phyloP scores from a whole-genome alignment of 345 rosid species.

The Euphorbia peplus region DNA sequence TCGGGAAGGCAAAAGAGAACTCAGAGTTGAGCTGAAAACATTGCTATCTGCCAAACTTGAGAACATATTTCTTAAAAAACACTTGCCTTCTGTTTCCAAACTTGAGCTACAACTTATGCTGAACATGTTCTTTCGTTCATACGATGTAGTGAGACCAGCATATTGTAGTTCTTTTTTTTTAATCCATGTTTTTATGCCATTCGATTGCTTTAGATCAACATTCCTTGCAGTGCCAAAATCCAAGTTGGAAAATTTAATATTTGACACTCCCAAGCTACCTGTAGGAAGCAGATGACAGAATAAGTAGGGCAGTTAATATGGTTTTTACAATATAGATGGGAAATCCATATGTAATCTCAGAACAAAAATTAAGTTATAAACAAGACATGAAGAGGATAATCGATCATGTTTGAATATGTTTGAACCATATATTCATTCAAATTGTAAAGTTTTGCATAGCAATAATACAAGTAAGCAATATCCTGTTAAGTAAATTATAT shows the following conservation, averaged over 20 bases:
- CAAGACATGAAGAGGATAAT: background rate
- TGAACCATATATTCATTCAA: background rate
- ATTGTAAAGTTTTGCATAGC: background rate
- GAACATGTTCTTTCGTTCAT: constrained; percentile 23
- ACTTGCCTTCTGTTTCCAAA: constrained; percentile 36
- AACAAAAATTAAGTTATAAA: background rate
- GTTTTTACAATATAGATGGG: background rate
- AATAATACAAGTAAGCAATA: background rate
- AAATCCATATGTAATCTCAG: background rate
- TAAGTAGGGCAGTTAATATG: background rate
- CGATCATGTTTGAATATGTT: background rate
- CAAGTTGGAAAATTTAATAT: constrained; percentile 21
- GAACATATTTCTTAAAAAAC: constrained; percentile 10
- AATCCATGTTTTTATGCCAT: constrained; percentile 19
- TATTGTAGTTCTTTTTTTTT: constrained; percentile 27
- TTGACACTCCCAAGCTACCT: constrained; percentile 44
- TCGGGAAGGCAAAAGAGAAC: background rate
- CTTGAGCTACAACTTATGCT: constrained; percentile 22
- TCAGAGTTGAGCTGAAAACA: background rate
- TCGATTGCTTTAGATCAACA: constrained; percentile 16
- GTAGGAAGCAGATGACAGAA: constrained; percentile 12
- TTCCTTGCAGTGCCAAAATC: constrained; percentile 25
- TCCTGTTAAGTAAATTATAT: background rate
- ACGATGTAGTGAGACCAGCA: constrained; percentile 29
- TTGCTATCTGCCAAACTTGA: background rate